A percentile compares a stretch with the other conserved stretches of the same genome.
phyloP scores from a whole-genome alignment of 148 eudicot genomes.

The Beta vulgaris region DNA sequence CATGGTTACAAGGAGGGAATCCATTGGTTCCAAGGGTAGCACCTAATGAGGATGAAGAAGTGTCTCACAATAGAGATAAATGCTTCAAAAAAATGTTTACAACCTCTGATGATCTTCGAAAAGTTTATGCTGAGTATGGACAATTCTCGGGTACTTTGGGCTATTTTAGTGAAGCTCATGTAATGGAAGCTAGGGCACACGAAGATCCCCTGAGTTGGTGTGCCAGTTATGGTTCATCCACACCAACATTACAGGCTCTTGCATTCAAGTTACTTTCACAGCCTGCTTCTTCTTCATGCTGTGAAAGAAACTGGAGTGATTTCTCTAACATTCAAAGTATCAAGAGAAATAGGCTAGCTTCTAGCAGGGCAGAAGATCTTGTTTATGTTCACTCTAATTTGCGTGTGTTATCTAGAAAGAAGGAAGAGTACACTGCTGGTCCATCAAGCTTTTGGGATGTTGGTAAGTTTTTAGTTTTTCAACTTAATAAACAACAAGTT shows the following conservation, averaged over 20 bases:
- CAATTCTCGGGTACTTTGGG: background rate
- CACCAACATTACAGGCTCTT: background rate
- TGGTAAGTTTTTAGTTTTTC: background rate
- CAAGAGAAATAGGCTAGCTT: conserved; percentile 5
- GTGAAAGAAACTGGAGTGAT: conserved; percentile 22
- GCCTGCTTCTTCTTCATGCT: conserved; percentile 13
- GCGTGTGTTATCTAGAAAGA: conserved; percentile 8
- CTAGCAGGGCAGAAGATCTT: background rate
- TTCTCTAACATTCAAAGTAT: conserved; percentile 1
- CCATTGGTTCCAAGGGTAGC: background rate
- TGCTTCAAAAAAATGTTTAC: conserved; percentile 11
- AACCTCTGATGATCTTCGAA: background rate
- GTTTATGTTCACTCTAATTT: conserved; percentile 17
- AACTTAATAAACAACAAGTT: background rate
- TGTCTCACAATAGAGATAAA: background rate
- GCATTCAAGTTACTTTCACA: conserved; percentile 6
- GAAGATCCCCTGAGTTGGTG: conserved; percentile 11
- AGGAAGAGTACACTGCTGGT: background rate
- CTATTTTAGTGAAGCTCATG: background rate
- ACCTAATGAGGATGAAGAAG: background rate
- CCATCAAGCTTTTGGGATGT: background rate
- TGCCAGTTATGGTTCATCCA: background rate
- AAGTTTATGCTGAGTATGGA: background rate
- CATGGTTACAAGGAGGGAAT: conserved; percentile 4
- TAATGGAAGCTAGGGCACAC: background rate